Conservation (phyloP, 441 rosid genomes). For the Bruguiera hainesii region DNA sequence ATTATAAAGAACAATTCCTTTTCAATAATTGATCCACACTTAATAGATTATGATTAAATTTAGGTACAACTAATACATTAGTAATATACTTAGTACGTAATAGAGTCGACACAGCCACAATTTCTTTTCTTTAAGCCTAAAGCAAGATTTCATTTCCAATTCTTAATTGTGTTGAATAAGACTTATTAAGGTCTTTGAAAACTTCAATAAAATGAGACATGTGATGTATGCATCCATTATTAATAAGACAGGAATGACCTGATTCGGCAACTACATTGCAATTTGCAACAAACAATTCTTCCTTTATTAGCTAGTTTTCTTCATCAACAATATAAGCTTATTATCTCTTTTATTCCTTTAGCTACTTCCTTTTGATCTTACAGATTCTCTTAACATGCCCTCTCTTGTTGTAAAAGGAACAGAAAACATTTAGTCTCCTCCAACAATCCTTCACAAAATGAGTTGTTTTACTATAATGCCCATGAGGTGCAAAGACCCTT, state of each 20-base stretch:
- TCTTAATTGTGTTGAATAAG: not conserved
- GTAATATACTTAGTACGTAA: not conserved
- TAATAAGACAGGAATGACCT: not conserved
- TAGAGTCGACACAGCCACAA: not conserved
- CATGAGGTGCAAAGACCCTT: too few species aligned
- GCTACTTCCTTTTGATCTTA: too few species aligned
- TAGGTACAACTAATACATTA: not conserved
- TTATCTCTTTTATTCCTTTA: too few species aligned
- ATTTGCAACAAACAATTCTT: too few species aligned
- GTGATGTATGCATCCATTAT: not conserved
- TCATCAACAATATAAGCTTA: too few species aligned
- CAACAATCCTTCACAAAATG: too few species aligned
- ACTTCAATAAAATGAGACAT: not conserved
- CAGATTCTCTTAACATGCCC: too few species aligned
- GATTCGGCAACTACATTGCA: too few species aligned
- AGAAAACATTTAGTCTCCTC: too few species aligned
- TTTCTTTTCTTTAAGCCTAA: not conserved
- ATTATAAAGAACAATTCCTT: not conserved
- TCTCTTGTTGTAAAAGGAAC: too few species aligned
- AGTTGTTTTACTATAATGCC: too few species aligned
- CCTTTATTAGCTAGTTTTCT: too few species aligned
- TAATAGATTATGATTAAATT: not conserved
- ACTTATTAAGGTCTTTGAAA: not conserved
- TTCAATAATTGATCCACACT: not conserved
- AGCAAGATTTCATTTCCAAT: not conserved